Conservation (phyloP, 1,284 basidiomycete genomes). For the Microbotryum saponariae region DNA sequence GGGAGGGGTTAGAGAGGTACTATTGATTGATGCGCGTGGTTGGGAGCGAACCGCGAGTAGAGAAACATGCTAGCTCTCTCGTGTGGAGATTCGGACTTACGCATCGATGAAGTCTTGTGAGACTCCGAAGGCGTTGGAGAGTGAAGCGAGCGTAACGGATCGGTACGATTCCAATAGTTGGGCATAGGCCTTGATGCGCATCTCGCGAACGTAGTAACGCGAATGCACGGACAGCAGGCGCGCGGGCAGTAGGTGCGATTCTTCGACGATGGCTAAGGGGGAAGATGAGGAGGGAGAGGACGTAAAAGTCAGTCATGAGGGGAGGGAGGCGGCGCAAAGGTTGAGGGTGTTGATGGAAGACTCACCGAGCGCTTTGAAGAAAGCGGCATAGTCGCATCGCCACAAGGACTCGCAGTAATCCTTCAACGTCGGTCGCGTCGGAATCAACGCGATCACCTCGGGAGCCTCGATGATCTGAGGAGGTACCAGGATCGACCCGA, state of each 20-base stretch:
- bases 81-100: conserved; percentile 45
- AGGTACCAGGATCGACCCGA: no score
- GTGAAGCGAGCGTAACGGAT: conserved; percentile 78
- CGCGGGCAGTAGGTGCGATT: conserved; percentile 75
- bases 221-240: conserved; percentile 78
- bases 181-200: conserved; percentile 89
- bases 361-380: conserved; percentile 78
- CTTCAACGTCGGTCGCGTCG: conserved; percentile 47
- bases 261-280: conserved; percentile 68
- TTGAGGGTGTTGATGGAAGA: not conserved
- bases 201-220: conserved; percentile 86
- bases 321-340: not conserved
- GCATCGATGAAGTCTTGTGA: conserved; percentile 78
- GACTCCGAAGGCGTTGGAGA: conserved; percentile 84
- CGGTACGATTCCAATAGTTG: conserved; percentile 89
- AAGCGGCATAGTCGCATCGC: conserved; percentile 87
- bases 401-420: conserved; percentile 57
- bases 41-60: not conserved
- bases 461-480: conserved; percentile 49
- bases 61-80: not conserved
- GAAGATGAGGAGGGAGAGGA: not conserved
- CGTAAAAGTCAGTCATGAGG: not conserved
- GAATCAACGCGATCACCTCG: conserved; percentile 47
- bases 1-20: no score
- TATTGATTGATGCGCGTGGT: no score